Evolutionary conservation across 257 asterid genomes (phyloP).

Genomic region (Capsicum chinense): DNA sequence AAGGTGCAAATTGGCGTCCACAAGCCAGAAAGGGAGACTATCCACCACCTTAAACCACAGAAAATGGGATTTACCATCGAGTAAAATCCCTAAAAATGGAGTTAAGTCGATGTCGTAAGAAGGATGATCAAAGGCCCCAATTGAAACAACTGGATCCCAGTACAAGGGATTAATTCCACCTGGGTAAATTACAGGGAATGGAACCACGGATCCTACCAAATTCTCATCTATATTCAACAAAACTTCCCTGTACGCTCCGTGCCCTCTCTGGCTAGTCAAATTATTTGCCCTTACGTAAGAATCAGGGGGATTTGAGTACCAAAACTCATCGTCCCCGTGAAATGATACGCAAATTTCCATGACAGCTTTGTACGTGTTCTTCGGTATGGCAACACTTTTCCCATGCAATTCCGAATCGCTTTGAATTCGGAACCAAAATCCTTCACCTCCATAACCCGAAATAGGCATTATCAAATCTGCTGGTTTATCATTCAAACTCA

Average conservation of each 20-base stretch:
- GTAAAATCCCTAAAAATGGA: slow-evolving; percentile 65
- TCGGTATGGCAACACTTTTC: slow-evolving; percentile 54
- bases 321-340: slow-evolving; percentile 34
- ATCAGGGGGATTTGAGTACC: slow-evolving; percentile 91
- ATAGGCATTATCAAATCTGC: slow-evolving; percentile 82
- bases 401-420: slow-evolving; percentile 52
- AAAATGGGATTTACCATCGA: slow-evolving; percentile 59
- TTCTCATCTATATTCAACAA: slow-evolving; percentile 60
- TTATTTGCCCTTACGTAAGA: slow-evolving; percentile 50
- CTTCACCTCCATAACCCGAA: slow-evolving; percentile 54
- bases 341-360: slow-evolving; percentile 71
- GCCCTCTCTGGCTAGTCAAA: slow-evolving; percentile 52
- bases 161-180: slow-evolving; percentile 83
- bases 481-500: slow-evolving; percentile 50
- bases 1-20: slow-evolving; percentile 77
- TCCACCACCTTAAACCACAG: slow-evolving; percentile 62
- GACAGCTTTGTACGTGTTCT: slow-evolving; percentile 72
- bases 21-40: slow-evolving; percentile 73
- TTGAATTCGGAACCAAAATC: slow-evolving; percentile 72
- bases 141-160: slow-evolving; percentile 82
- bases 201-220: slow-evolving; percentile 70
- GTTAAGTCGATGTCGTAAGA: slow-evolving; percentile 77
- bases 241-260: slow-evolving; percentile 78
- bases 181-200: slow-evolving; percentile 73
- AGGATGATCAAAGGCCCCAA: slow-evolving; percentile 86